Percentiles rank a stretch among this genome's conserved stretches.
Conservation (phyloP, 495 filamentous ascomycete genomes). For the Opeltia flavorubescens region DNA sequence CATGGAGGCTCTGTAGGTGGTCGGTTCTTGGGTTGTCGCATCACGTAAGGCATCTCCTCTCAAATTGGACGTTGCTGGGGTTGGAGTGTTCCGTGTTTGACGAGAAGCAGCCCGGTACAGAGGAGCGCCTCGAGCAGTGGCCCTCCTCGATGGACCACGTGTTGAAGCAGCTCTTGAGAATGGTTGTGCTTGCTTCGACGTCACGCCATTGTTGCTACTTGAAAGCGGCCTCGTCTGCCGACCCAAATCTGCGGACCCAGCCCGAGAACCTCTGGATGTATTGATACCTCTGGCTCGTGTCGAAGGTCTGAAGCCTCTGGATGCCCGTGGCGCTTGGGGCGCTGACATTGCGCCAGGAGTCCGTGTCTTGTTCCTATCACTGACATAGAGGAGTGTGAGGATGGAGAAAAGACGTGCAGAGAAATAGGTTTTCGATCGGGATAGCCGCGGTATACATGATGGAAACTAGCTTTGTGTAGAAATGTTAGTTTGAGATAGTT, state of each 20-base stretch:
- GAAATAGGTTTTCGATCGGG: not conserved
- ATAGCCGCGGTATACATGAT: no score
- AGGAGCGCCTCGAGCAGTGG: not conserved
- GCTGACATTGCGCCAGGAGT: constrained; percentile 14
- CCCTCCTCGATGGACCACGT: not conserved
- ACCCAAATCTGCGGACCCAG: not conserved
- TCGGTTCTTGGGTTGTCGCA: constrained; percentile 3
- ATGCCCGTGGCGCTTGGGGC: constrained; percentile 7
- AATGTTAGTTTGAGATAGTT: no score
- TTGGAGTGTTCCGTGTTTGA: not conserved
- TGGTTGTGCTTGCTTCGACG: not conserved
- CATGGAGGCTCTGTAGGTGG: constrained; percentile 13
- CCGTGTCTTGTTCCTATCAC: not conserved
- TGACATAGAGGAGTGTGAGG: no score
- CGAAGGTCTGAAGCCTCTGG: constrained; percentile 4
- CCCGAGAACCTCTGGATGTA: not conserved
- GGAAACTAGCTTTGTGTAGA: no score
- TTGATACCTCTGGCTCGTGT: not conserved
- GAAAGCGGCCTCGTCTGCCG: not conserved
- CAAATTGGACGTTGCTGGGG: constrained; percentile 1
- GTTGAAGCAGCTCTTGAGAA: not conserved
- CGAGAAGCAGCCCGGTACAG: not conserved
- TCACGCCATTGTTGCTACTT: not conserved
- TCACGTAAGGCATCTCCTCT: constrained; percentile 8
- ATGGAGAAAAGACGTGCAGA: not conserved